Percentiles rank a stretch among this genome's conserved stretches.
These are phyloP conservation scores for Penicillium bovifimosum DNA, from an alignment of 495 filamentous ascomycete species.

Conservation along the genomic window DNA sequence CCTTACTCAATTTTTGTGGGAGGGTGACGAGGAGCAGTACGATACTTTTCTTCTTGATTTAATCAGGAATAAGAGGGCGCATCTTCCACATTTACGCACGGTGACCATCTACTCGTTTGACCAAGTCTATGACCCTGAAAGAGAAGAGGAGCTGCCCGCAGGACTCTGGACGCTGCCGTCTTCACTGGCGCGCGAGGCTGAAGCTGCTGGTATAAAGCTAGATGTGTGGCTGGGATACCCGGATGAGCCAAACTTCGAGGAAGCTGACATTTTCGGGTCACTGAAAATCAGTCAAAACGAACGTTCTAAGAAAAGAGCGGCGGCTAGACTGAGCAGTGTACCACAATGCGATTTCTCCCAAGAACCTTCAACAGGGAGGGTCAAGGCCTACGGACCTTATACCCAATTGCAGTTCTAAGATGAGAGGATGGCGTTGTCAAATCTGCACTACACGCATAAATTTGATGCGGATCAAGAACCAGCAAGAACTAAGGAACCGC, in stretches of 20 bases:
- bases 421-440: too few species aligned
- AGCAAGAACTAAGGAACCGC: too few species aligned
- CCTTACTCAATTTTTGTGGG: background rate
- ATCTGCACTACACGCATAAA: too few species aligned
- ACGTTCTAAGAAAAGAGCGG: too few species aligned
- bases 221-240: background rate
- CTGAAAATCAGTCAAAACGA: conserved; percentile 4
- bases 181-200: background rate
- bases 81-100: background rate
- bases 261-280: background rate
- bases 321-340: too few species aligned
- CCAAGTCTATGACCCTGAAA: background rate
- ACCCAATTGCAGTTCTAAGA: too few species aligned
- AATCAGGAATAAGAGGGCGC: background rate
- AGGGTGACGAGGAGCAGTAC: background rate
- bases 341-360: too few species aligned
- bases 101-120: background rate
- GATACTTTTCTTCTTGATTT: background rate
- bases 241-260: background rate
- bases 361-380: too few species aligned
- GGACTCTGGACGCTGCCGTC: background rate
- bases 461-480: too few species aligned
- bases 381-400: too few species aligned
- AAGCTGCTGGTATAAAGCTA: background rate
- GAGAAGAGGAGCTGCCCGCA: background rate